Percentiles rank a stretch among this genome's conserved stretches.
Conservation (phyloP, 2,329 filamentous ascomycete genomes). For the Neonectria faginata region DNA sequence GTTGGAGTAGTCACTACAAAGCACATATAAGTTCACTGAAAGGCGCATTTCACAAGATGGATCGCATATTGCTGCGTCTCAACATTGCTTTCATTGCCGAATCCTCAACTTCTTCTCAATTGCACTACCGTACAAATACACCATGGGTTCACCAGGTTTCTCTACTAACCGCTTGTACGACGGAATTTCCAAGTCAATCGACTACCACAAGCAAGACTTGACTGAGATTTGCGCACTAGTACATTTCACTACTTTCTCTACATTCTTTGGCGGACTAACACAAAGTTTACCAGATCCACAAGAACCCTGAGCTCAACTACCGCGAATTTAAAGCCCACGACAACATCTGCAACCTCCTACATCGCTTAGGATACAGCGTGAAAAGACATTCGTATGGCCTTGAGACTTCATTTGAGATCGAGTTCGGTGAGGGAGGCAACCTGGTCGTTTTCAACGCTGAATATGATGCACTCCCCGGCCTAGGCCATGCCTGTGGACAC, state of each 20-base stretch:
- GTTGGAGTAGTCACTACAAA: too few species aligned
- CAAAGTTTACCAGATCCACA: conserved; percentile 47
- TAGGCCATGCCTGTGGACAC: conserved; percentile 67
- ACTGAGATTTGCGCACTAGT: conserved; percentile 34
- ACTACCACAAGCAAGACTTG: conserved; percentile 30
- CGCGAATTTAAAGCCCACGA: conserved; percentile 57
- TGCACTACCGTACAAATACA: too few species aligned
- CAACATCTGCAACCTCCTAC: conserved; percentile 53
- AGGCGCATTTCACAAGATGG: background rate
- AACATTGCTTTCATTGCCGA: background rate
- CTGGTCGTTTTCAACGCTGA: conserved; percentile 56
- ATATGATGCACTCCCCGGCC: conserved; percentile 60
- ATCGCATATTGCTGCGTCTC: too few species aligned
- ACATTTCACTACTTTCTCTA: background rate
- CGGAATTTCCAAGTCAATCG: conserved; percentile 29
- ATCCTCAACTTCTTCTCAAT: too few species aligned
- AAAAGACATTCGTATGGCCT: conserved; percentile 55
- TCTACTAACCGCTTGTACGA: conserved; percentile 20
- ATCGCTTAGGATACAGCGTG: conserved; percentile 51
- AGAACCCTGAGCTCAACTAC: conserved; percentile 57
- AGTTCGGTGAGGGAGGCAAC: conserved; percentile 53
- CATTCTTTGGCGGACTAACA: background rate
- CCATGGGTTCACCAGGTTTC: background rate
- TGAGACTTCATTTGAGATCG: conserved; percentile 57
- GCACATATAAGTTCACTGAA: too few species aligned